Evolutionary conservation across 2,329 filamentous ascomycete genomes (phyloP).

Genomic region (Nemania bipapillata): DNA sequence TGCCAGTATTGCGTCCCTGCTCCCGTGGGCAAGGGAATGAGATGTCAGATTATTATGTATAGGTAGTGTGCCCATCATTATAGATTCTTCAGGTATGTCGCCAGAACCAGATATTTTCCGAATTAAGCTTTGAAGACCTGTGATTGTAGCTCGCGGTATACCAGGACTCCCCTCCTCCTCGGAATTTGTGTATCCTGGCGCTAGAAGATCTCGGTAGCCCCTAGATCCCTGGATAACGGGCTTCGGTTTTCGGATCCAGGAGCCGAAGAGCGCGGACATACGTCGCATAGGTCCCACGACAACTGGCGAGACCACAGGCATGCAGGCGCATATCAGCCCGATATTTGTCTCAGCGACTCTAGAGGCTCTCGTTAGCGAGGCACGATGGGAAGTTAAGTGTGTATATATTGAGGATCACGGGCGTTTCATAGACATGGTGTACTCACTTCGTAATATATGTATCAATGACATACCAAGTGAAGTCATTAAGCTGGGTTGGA

Average conservation of each 20-base stretch:
- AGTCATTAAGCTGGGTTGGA: constrained; percentile 8
- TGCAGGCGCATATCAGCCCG: constrained; percentile 27
- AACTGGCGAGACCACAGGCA: constrained; percentile 28
- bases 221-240: neutral
- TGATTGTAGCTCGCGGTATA: constrained; percentile 24
- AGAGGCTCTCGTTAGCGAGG: neutral
- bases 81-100: neutral
- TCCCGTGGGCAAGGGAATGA: constrained; percentile 1
- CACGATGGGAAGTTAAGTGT: neutral
- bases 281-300: constrained; percentile 26
- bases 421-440: too few species aligned
- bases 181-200: neutral
- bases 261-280: constrained; percentile 8
- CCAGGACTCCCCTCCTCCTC: too few species aligned
- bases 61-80: neutral
- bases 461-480: constrained; percentile 31
- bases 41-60: neutral
- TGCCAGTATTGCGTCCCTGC: neutral
- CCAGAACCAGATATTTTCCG: neutral
- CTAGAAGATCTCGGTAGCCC: constrained; percentile 18
- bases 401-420: neutral
- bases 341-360: constrained; percentile 28
- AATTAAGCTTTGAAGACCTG: constrained; percentile 15
- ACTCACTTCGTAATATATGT: constrained; percentile 33
- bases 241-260: constrained; percentile 12